These are phyloP conservation scores for Daedaleopsis nitida DNA, from an alignment of 768 basidiomycete species.

Conservation along the genomic window DNA sequence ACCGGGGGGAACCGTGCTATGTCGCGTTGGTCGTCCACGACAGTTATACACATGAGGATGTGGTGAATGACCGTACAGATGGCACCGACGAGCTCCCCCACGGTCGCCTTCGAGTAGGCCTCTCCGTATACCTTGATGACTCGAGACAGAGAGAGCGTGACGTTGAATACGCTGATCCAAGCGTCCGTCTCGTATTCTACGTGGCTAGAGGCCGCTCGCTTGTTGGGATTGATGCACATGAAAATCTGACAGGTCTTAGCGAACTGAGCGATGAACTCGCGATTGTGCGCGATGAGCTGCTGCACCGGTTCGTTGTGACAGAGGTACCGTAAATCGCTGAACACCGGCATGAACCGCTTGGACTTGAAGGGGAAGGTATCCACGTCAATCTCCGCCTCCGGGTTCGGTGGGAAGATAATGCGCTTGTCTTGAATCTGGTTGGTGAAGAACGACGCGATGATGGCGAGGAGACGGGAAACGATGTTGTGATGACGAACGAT, in stretches of 20 bases:
- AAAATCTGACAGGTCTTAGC: conserved; percentile 83
- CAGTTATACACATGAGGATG: conserved; percentile 70
- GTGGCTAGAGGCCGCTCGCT: conserved; percentile 77
- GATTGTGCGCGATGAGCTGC: conserved; percentile 69
- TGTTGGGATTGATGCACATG: conserved; percentile 91
- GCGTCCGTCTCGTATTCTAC: conserved; percentile 97
- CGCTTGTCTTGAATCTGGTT: conserved; percentile 80
- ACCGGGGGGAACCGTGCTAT: conserved; percentile 62
- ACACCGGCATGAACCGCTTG: conserved; percentile 95
- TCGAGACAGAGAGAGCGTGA: conserved; percentile 86
- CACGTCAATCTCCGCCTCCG: conserved; percentile 57
- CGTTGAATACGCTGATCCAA: conserved; percentile 96
- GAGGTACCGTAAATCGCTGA: conserved; percentile 86
- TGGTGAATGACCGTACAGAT: conserved; percentile 71
- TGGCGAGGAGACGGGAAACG: conserved; percentile 72
- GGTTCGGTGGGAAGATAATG: conserved; percentile 46
- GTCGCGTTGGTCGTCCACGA: conserved; percentile 70
- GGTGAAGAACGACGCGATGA: conserved; percentile 92
- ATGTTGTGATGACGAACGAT: conserved; percentile 76
- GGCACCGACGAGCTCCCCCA: conserved; percentile 62
- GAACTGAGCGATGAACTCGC: conserved; percentile 69
- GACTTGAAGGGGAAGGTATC: conserved; percentile 90
- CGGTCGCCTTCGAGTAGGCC: conserved; percentile 63
- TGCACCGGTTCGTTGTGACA: conserved; percentile 83
- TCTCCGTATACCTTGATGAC: conserved; percentile 90